A percentile compares a stretch with the other conserved stretches of the same genome.
phyloP scores from a whole-genome alignment of 2,329 filamentous ascomycete genomes.

The Gyromitra esculenta region DNA sequence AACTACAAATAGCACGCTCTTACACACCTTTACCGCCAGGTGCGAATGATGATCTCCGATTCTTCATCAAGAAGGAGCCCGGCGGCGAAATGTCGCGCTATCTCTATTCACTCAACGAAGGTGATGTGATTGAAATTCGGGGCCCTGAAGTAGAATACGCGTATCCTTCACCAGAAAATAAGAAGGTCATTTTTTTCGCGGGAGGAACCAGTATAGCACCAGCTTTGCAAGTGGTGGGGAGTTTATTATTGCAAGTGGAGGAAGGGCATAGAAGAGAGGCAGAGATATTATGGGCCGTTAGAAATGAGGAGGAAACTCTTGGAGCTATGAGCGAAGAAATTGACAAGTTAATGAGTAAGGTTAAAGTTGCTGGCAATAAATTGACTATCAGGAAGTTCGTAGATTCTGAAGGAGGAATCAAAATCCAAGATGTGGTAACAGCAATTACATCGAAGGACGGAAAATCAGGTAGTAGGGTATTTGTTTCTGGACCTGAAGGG shows the following conservation, averaged over 20 bases:
- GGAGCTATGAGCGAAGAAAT: conserved; percentile 70
- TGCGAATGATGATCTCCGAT: conserved; percentile 65
- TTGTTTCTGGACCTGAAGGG: conserved; percentile 90
- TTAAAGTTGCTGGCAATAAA: conserved; percentile 60
- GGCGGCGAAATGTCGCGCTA: conserved; percentile 89
- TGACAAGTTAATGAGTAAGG: conserved; percentile 68
- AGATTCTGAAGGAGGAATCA: conserved; percentile 79
- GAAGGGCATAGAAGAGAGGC: conserved; percentile 58
- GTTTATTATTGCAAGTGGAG: conserved; percentile 65
- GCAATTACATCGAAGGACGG: conserved; percentile 54
- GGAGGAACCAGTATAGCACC: conserved; percentile 93
- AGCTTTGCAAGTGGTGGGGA: conserved; percentile 80
- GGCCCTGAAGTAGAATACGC: conserved; percentile 79
- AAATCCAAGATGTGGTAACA: conserved; percentile 64
- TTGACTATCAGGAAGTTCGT: conserved; percentile 79
- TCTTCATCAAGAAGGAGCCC: conserved; percentile 80
- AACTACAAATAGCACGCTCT: conserved; percentile 87
- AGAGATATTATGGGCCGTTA: conserved; percentile 77
- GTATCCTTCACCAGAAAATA: conserved; percentile 63
- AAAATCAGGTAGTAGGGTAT: conserved; percentile 70
- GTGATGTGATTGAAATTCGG: conserved; percentile 75
- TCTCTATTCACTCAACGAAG: conserved; percentile 71
- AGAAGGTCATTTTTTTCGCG: conserved; percentile 80
- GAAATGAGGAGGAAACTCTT: conserved; percentile 56
- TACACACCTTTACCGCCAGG: conserved; percentile 84